Conservation (phyloP, 768 basidiomycete genomes). For the Pleurotus eryngii region DNA sequence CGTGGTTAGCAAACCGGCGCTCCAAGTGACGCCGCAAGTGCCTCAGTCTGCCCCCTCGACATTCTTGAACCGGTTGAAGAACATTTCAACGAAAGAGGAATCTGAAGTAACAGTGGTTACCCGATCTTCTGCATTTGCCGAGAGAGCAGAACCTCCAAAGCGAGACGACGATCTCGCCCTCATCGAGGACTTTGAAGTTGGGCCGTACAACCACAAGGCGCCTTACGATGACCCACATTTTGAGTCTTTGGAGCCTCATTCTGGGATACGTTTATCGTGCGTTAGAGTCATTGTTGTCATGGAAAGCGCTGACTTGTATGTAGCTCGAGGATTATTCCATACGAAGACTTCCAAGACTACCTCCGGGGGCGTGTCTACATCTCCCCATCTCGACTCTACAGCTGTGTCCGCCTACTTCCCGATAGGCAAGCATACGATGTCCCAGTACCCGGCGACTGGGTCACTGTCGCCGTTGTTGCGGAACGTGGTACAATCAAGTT, state of each 20-base stretch:
- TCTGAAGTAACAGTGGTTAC: neutral
- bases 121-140: constrained; percentile 30
- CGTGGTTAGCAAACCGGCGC: neutral
- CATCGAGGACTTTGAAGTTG: constrained; percentile 72
- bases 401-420: constrained; percentile 70
- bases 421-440: constrained; percentile 87
- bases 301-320: neutral
- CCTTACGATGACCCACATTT: constrained; percentile 75
- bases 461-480: constrained; percentile 94
- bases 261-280: constrained; percentile 79
- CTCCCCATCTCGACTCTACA: constrained; percentile 87
- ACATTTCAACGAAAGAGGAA: constrained; percentile 19
- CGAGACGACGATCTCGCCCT: constrained; percentile 67
- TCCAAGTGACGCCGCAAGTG: constrained; percentile 10
- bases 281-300: constrained; percentile 26
- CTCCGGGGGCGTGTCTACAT: constrained; percentile 83
- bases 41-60: constrained; percentile 47
- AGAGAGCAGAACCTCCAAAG: constrained; percentile 27
- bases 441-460: constrained; percentile 90
- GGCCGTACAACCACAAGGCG: constrained; percentile 73
- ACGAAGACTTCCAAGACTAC: constrained; percentile 78
- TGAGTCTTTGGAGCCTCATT: constrained; percentile 83
- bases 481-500: constrained; percentile 80
- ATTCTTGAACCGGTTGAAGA: constrained; percentile 49
- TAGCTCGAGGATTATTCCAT: constrained; percentile 70